Base-by-base conservation (phyloP, 148 eudicot species). In the Chenopodium formosanum region DNA sequence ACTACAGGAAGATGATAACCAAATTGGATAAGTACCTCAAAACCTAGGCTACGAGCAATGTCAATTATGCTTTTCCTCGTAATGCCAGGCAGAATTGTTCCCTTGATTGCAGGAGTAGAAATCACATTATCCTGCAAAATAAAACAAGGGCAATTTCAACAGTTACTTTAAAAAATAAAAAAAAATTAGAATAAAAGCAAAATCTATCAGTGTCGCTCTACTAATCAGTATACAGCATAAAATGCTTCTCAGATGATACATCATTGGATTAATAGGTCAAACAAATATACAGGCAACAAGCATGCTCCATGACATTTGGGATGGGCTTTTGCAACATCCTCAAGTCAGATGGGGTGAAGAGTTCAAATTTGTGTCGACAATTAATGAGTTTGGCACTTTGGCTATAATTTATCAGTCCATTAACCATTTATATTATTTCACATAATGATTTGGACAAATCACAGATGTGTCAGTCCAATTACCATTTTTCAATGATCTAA, bases 71-170 rank as follows among this genome's bases (percentile, higher is more conserved):
- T 96, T 91, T 96, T 96, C 80, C 99, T 82, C 1, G 99, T 96
- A 81, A 96, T 94, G 75, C 99, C 99, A 78, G 99, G 98, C 25
- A 96, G 88, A 83, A 96, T 96, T 71, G 99, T 96, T 83, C 99
- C 99, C 86, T 89, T 91, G 64, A 92, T 86, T 50, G 90, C 91
- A 56, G 99, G 98, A 70, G 99, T 96, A 66, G 92, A 84, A 80
- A 94, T 91, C 78, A 87, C 84, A 82, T 94, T 94, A 66, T 90
- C 97, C 99, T 95, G 87, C 60, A 78, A 82, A 23, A 71, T 25
- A 69, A 31, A 13, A 76, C 16, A 60, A 70, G 66, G n/a, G 27
- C 32, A 9, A 1, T n/a, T 63, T 72, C 58, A n/a, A 50, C 17
- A 23, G 20, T 20, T 70, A 62, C 16, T 56, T 60, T 37, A 27